phyloP scores from a whole-genome alignment of 345 rosid genomes.

The Erysimum cheiranthoides region DNA sequence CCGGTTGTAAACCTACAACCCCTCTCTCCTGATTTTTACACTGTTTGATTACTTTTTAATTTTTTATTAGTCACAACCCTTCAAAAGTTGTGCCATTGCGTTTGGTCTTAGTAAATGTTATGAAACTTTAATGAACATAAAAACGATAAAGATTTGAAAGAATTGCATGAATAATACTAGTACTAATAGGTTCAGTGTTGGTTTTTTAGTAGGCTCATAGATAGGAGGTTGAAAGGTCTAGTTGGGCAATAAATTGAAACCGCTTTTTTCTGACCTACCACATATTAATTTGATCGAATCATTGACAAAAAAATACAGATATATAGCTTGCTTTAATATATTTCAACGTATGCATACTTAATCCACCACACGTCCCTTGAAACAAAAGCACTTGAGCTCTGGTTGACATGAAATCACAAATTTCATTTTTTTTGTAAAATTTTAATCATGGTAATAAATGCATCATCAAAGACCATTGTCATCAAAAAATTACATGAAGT shows the following conservation, averaged over 20 bases:
- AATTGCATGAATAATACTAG: background rate
- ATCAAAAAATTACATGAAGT: background rate
- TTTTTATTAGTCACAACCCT: no score
- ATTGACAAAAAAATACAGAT: background rate
- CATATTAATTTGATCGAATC: constrained; percentile 24
- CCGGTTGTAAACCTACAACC: no score
- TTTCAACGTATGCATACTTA: constrained; percentile 33
- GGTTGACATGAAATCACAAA: constrained; percentile 15
- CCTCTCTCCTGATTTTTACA: no score
- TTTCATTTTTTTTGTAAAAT: background rate
- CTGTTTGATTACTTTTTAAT: no score
- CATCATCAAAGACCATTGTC: background rate
- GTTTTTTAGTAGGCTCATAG: constrained; percentile 12
- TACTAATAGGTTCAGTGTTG: background rate
- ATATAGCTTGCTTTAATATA: constrained; percentile 17
- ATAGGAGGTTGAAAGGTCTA: constrained; percentile 9
- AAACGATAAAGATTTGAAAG: background rate
- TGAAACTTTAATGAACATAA: background rate
- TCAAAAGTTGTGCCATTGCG: no score
- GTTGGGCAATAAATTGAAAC: constrained; percentile 34
- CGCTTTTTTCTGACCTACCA: constrained; percentile 38
- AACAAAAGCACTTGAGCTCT: constrained; percentile 21
- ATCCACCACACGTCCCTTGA: constrained; percentile 11
- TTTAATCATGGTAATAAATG: background rate
- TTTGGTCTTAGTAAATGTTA: no score